Evolutionary conservation across 345 rosid genomes (phyloP).

Genomic region (Citrus unshiu): DNA sequence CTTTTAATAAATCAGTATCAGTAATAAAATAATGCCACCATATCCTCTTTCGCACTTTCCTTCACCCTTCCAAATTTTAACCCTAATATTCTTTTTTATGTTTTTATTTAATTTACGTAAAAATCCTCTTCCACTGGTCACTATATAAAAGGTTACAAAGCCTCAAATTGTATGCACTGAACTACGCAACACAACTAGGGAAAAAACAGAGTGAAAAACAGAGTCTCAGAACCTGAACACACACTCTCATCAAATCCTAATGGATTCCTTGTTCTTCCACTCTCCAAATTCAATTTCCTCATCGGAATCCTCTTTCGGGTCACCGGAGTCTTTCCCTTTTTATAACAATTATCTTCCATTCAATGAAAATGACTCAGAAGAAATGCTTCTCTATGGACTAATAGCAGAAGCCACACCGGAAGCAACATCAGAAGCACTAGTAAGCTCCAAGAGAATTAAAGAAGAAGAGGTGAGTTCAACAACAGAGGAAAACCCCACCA

Average conservation of each 20-base stretch:
- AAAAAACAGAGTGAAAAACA: background rate
- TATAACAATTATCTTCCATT: slow-evolving; percentile 55
- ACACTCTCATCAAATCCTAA: background rate
- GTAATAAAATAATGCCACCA: background rate
- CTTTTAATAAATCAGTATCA: background rate
- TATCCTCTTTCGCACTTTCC: background rate
- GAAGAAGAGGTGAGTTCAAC: slow-evolving; percentile 53
- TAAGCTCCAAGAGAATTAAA: slow-evolving; percentile 17
- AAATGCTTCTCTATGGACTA: slow-evolving; percentile 76
- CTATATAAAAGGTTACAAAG: slow-evolving; percentile 23
- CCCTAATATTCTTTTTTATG: background rate
- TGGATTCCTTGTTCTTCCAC: slow-evolving; percentile 43
- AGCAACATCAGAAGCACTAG: slow-evolving; percentile 11
- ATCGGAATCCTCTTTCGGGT: slow-evolving; percentile 51
- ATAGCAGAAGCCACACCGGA: slow-evolving; percentile 43
- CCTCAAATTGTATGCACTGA: slow-evolving; percentile 9
- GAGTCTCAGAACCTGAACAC: background rate
- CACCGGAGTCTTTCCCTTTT: slow-evolving; percentile 41
- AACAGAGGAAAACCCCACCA: slow-evolving; percentile 23
- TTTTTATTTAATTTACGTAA: background rate
- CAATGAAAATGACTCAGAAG: slow-evolving; percentile 89
- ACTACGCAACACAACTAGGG: background rate
- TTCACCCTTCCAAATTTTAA: background rate
- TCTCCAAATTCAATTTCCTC: slow-evolving; percentile 50
- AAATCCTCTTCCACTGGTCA: background rate